Conservation (phyloP, 306 rosid species). For the Mimosa pudica region DNA sequence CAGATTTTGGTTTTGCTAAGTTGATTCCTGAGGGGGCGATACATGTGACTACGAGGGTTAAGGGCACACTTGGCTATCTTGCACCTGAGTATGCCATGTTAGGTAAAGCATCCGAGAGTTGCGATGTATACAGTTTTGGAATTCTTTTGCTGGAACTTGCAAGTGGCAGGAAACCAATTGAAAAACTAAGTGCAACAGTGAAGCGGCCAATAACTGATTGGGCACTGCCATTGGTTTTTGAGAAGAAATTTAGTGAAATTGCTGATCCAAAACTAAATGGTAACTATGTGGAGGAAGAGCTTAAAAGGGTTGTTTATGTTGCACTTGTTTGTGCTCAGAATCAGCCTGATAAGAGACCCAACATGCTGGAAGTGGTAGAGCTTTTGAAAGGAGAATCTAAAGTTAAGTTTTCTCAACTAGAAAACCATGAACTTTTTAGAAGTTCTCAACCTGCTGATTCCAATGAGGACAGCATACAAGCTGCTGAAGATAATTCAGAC, state of each 20-base stretch:
- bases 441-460: conserved; percentile 34
- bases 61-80: conserved; percentile 87
- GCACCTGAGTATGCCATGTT: conserved; percentile 88
- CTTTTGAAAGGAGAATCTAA: conserved; percentile 71
- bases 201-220: conserved; percentile 69
- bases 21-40: conserved; percentile 87
- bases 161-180: conserved; percentile 66
- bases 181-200: conserved; percentile 43
- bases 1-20: conserved; percentile 83
- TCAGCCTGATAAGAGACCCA: conserved; percentile 70
- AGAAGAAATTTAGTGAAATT: conserved; percentile 59
- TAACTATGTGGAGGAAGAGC: conserved; percentile 63
- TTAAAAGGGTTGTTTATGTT: conserved; percentile 64
- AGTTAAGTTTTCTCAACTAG: conserved; percentile 55
- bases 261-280: conserved; percentile 79
- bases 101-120: conserved; percentile 78
- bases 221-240: conserved; percentile 78
- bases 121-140: conserved; percentile 85
- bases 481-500: conserved; percentile 59
- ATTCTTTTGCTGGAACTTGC: conserved; percentile 82
- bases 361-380: conserved; percentile 78
- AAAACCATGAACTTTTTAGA: conserved; percentile 62
- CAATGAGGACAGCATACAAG: conserved; percentile 35
- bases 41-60: conserved; percentile 76
- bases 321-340: conserved; percentile 59